phyloP scores from a whole-genome alignment of 2,329 filamentous ascomycete species.

The Neopestalotiopsis sp. region DNA sequence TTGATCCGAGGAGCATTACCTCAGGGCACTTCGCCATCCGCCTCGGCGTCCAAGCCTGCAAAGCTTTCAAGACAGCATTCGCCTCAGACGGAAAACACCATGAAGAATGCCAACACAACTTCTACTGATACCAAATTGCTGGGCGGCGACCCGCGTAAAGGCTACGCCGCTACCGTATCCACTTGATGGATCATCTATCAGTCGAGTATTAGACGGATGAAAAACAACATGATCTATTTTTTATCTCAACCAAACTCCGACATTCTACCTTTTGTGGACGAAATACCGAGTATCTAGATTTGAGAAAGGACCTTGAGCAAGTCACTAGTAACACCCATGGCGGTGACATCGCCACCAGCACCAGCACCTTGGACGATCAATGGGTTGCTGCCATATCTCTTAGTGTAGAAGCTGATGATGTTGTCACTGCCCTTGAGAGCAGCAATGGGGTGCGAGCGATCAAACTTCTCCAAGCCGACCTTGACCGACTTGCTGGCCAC shows the following conservation, averaged over 20 bases:
- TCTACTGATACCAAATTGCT: neutral
- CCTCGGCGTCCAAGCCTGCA: neutral
- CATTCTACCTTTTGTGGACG: slow-evolving; percentile 13
- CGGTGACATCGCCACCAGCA: slow-evolving; percentile 92
- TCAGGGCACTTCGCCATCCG: slow-evolving; percentile 8
- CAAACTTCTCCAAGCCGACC: slow-evolving; percentile 90
- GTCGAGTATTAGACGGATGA: neutral
- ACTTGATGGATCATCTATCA: neutral
- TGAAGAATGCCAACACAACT: neutral
- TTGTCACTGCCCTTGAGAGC: slow-evolving; percentile 97
- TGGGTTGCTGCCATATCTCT: slow-evolving; percentile 89
- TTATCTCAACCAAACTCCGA: slow-evolving; percentile 16
- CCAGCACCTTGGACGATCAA: slow-evolving; percentile 94
- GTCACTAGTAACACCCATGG: slow-evolving; percentile 96
- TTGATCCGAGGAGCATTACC: slow-evolving; percentile 36
- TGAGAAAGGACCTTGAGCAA: slow-evolving; percentile 85
- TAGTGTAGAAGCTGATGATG: slow-evolving; percentile 98
- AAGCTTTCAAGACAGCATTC: neutral
- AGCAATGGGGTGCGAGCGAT: slow-evolving; percentile 88
- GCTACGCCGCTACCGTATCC: neutral
- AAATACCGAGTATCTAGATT: slow-evolving; percentile 50
- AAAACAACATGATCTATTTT: neutral
- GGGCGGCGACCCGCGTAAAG: neutral
- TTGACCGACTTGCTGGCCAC: slow-evolving; percentile 81
- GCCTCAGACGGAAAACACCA: neutral